Evolutionary conservation across 1,139 yeast species (phyloP), one percentile per base, ranked within the genome.

Genomic region (Geotrichum histeridarum): DNA sequence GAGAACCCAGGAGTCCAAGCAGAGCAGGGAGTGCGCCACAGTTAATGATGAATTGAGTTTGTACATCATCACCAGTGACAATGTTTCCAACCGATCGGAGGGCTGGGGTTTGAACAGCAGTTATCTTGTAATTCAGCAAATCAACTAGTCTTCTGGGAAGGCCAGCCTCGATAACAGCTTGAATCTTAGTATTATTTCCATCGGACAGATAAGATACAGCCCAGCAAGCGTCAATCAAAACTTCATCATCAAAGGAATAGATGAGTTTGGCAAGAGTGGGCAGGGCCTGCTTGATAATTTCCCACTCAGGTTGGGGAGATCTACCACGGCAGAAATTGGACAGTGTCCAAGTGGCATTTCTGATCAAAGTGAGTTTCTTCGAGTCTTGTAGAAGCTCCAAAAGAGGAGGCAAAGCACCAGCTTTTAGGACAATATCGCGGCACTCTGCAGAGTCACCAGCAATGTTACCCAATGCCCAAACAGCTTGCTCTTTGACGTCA

Each of bases 381-480:
- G 95, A 81, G 48, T 87, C 80, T 68, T 83, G 82, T 72, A 93
- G 86, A 59, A 93, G 76, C 30, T 81, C 76, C 65, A 93, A 77
- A 55, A 93, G 87, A 8, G 97, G 96, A 58, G 81, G 84, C 85
- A 93, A 85, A 32, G 97, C 98, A 59, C 87, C 84, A 64, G 90
- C 84, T 47, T 78, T 74, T 63, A 93, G 78, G 43, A 93, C 99
- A 64, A 79, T 84, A 73, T 93, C 98, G 73, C 99, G 83, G 76
- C 84, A 89, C 54, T 77, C 77, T 15, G 96, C 80, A 22, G 96
- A 87, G 70, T 93, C 99, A 71, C 99, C 99, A 32, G 99, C 98
- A 70, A 93, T 96, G 70, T 93, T 93, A 72, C 99, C 99, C 64
- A 93, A 77, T 38, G 99, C 98, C 99, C 99, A 93, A 63, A 93